Conservation (phyloP, 2,329 filamentous ascomycete genomes). For the Hypoxylon sp. region DNA sequence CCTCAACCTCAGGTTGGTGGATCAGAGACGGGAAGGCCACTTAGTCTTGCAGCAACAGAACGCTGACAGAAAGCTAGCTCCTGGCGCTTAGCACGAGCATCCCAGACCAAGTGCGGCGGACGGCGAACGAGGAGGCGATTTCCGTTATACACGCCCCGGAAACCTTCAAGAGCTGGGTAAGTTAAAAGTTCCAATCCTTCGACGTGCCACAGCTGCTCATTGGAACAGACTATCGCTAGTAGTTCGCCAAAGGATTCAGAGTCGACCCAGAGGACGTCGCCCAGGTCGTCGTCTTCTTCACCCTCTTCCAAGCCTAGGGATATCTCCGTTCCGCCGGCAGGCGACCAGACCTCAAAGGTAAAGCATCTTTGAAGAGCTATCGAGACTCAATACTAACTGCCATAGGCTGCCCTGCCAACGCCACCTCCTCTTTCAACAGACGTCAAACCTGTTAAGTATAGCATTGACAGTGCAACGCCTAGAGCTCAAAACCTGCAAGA, state of each 20-base stretch:
- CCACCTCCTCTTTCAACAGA: conserved; percentile 82
- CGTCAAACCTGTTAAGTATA: conserved; percentile 74
- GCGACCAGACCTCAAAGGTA: conserved; percentile 55
- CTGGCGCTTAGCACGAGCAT: conserved; percentile 68
- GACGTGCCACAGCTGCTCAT: conserved; percentile 40
- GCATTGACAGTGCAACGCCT: conserved; percentile 78
- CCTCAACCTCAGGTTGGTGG: conserved; percentile 55
- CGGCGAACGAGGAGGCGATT: conserved; percentile 79
- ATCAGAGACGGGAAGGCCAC: conserved; percentile 21
- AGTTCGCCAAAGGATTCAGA: conserved; percentile 52
- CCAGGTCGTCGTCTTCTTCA: conserved; percentile 49
- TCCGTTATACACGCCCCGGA: conserved; percentile 93
- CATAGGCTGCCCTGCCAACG: conserved; percentile 59
- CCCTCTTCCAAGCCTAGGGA: conserved; percentile 51
- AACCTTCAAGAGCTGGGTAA: conserved; percentile 83
- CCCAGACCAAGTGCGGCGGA: conserved; percentile 67
- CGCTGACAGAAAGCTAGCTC: conserved; percentile 54
- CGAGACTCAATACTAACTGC: conserved; percentile 28
- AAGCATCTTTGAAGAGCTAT: conserved; percentile 4
- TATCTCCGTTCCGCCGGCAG: conserved; percentile 52
- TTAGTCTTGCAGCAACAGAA: conserved; percentile 8
- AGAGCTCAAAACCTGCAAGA: conserved; percentile 86
- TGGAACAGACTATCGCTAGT: conserved; percentile 57
- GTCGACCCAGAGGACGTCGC: conserved; percentile 53
- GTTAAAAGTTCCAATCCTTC: conserved; percentile 45